Percentiles rank a stretch among this genome's conserved stretches.
phyloP scores from a whole-genome alignment of 768 basidiomycete genomes.

The Coprinopsis cinerea region DNA sequence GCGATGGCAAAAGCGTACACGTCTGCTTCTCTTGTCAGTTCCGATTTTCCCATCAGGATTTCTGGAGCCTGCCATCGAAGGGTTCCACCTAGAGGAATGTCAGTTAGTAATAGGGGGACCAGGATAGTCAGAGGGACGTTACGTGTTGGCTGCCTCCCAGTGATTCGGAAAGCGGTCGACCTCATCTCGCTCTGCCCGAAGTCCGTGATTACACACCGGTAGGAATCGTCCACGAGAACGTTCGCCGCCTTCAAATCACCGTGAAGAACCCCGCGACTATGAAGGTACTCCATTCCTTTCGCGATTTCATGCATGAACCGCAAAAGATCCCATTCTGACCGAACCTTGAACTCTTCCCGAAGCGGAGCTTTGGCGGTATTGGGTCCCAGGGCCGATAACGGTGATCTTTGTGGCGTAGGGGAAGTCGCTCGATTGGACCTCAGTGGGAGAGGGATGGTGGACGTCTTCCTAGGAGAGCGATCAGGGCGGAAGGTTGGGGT shows the following conservation, averaged over 20 bases:
- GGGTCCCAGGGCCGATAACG: neutral
- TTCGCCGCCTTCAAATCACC: slow-evolving; percentile 82
- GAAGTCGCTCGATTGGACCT: neutral
- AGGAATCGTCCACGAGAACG: slow-evolving; percentile 64
- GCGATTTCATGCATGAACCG: slow-evolving; percentile 70
- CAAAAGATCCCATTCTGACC: slow-evolving; percentile 40
- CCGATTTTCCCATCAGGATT: slow-evolving; percentile 42
- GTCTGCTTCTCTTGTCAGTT: slow-evolving; percentile 51
- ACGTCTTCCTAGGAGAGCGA: neutral
- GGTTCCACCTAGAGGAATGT: slow-evolving; percentile 43
- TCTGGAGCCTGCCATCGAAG: slow-evolving; percentile 72
- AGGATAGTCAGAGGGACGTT: slow-evolving; percentile 18
- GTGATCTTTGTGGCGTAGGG: neutral
- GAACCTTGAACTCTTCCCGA: neutral
- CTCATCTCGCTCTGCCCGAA: slow-evolving; percentile 83
- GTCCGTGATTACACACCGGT: slow-evolving; percentile 70
- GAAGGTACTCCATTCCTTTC: slow-evolving; percentile 78
- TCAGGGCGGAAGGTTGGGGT: neutral
- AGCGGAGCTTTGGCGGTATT: neutral
- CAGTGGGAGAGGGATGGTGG: neutral
- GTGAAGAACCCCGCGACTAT: slow-evolving; percentile 61
- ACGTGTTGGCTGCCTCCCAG: slow-evolving; percentile 45
- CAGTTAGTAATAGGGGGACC: neutral
- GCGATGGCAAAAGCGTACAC: slow-evolving; percentile 66
- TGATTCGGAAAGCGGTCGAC: slow-evolving; percentile 59